Base-by-base conservation (phyloP, 2,329 filamentous ascomycete genomes). In the Apiospora kogelbergensis region DNA sequence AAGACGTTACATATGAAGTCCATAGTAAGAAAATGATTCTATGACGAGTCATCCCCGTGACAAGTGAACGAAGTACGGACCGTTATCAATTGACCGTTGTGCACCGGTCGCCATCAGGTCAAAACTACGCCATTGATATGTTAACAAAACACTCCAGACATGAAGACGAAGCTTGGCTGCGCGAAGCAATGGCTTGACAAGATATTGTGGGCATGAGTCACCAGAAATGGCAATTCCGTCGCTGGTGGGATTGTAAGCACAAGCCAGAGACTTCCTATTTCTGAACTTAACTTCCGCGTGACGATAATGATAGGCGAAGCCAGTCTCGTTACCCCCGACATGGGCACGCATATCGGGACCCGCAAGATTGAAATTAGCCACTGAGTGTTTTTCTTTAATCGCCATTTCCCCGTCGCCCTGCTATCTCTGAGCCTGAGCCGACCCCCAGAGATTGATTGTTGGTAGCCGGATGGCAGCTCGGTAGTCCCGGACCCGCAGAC, bases 21-120 rank as follows among this genome's bases (percentile, higher is more conserved):
- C n/a, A n/a, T n/a, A n/a, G n/a, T n/a, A n/a, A 15, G 1, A 15
- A 4, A 15, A 15, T 3, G 15, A 10, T 9, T 1, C 26, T 2
- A 48, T 3, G 24, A 24, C 6, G 4, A 4, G 24, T 24, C 45
- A 48, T 48, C 6, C 7, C 10, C 46, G 26, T 53, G 46, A 15
- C 17, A 17, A 13, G 30, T 53, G 24, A 6, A 13, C 7, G 13
- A 15, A 17, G 13, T 30, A 53, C 24, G 15, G 46, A 17, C 13
- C 30, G 24, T 7, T 30, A 13, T 30, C 24, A 53, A 30, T 24
- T 30, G 46, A 6, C 24, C 13, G 13, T 2, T 15, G 46, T 53
- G 46, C 46, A 53, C 24, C 24, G 24, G 24, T 24, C 24, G 13
- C 13, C 46, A 53, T 26, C 46, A 20, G 46, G 15, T 30, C 46